Conservation (phyloP, 129 eudicot genomes). For the Cynara cardunculus region DNA sequence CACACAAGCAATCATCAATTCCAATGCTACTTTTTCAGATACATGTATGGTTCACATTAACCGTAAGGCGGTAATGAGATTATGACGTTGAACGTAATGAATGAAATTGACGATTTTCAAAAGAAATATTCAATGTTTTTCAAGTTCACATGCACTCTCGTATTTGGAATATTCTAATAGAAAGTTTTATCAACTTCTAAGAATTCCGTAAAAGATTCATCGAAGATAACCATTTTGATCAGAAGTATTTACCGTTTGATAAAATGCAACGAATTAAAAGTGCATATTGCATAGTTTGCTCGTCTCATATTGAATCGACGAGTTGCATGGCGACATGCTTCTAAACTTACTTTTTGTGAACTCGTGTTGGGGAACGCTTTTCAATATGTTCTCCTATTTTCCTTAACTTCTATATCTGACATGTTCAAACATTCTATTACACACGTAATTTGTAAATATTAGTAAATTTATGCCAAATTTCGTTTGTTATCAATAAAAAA, state of each 20-base stretch:
- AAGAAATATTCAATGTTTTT: neutral
- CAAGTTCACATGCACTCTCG: neutral
- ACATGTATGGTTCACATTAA: too few relatives aligned
- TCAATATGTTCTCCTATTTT: neutral
- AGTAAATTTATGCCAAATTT: too few relatives aligned
- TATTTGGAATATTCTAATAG: neutral
- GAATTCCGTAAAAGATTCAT: neutral
- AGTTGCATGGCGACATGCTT: neutral
- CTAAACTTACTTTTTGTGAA: neutral
- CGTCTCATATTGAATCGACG: neutral
- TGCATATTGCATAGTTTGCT: neutral
- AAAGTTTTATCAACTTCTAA: neutral
- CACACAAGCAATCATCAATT: too few relatives aligned
- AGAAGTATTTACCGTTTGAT: neutral
- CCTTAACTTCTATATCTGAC: neutral
- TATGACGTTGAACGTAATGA: neutral
- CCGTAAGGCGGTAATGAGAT: neutral
- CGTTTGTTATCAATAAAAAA: neutral
- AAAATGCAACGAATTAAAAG: neutral
- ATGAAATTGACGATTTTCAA: neutral
- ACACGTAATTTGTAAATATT: neutral
- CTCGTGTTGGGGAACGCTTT: neutral
- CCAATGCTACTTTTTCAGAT: neutral
- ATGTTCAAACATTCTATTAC: neutral
- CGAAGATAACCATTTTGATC: neutral